Percentiles rank a stretch among this genome's conserved stretches.
Conservation (phyloP, 148 eudicot species). For the Nepenthes mirabilis region DNA sequence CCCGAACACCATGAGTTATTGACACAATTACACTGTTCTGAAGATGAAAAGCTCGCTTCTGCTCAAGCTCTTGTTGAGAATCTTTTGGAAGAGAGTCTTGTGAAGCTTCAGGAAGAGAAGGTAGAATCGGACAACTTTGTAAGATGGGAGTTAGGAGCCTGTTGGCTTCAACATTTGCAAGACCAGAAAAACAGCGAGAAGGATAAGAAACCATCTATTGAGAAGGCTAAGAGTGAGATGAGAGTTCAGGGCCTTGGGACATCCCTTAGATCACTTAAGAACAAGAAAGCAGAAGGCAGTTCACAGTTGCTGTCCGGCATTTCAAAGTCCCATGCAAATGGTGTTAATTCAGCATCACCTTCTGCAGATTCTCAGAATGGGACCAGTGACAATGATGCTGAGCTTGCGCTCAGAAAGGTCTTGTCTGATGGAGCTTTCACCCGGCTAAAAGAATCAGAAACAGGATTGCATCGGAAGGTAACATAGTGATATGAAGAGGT, state of each 20-base stretch:
- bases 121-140: conserved; percentile 39
- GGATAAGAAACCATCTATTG: conserved; percentile 60
- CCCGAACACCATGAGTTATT: conserved; percentile 33
- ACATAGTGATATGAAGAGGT: background rate
- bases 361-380: conserved; percentile 25
- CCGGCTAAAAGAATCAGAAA: conserved; percentile 75
- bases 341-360: conserved; percentile 21
- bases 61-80: conserved; percentile 57
- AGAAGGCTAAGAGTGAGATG: conserved; percentile 76
- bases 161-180: conserved; percentile 99
- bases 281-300: conserved; percentile 53
- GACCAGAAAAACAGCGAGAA: conserved; percentile 83
- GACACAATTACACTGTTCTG: conserved; percentile 24
- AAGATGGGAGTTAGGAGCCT: conserved; percentile 99
- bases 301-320: conserved; percentile 25
- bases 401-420: conserved; percentile 45
- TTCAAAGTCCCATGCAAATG: conserved; percentile 19
- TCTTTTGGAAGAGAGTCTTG: conserved; percentile 60
- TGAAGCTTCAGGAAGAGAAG: conserved; percentile 65
- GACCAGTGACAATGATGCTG: conserved; percentile 40
- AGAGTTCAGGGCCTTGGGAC: conserved; percentile 97
- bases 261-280: conserved; percentile 80
- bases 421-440: conserved; percentile 83
- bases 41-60: conserved; percentile 32
- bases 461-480: conserved; percentile 96